Base-by-base conservation (phyloP, 192 early-diverging fungal genomes). In the Allomyces arbusculus region DNA sequence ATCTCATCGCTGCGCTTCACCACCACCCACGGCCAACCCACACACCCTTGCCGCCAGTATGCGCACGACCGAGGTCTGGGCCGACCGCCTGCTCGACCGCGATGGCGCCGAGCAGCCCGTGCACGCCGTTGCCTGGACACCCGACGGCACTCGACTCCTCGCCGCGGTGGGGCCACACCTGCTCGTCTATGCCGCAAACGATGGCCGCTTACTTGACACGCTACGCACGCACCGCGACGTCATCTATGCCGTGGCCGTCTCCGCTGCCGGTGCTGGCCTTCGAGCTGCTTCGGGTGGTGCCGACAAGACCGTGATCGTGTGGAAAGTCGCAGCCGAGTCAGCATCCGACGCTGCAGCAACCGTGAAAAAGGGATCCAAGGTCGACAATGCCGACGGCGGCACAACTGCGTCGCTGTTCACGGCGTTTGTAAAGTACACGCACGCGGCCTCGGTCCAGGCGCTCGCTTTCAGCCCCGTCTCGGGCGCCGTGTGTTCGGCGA, bases 271-370 rank as follows among this genome's bases (percentile, higher is more conserved):
- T 24, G 33, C 33, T 8, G 33, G 33, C 33, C 1, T 61, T 76
- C 40, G 25, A 3, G 61, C 62, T 68, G 82, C 77, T 14, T 79
- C 80, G 19, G 82, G 80, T 0, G 80, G 80, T 12, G 78, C 80
- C 7, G 82, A 84, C 68, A 84, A 84, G 66, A 75, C 78, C 66
- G 82, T 84, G 44, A 74, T 84, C 43, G 82, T 84, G 4, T 84
- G 82, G 82, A 79, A 70, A 64, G 61, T 67, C 61, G 20, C 26
- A 7, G 33, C 33, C 33, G 33, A 40, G 3, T 7, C 33, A 40
- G 7, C 33, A 40, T 40, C 33, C 33, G 33, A 40, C 7, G 33
- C 33, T 40, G 33, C 33, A 40, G 33, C 4, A 40, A 40, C 33
- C 0, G 33, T 7, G 7, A 40, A 40, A 40, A 40, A 40, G 7